Evolutionary conservation across 768 basidiomycete genomes (phyloP).

Genomic region (Boletales sp.): DNA sequence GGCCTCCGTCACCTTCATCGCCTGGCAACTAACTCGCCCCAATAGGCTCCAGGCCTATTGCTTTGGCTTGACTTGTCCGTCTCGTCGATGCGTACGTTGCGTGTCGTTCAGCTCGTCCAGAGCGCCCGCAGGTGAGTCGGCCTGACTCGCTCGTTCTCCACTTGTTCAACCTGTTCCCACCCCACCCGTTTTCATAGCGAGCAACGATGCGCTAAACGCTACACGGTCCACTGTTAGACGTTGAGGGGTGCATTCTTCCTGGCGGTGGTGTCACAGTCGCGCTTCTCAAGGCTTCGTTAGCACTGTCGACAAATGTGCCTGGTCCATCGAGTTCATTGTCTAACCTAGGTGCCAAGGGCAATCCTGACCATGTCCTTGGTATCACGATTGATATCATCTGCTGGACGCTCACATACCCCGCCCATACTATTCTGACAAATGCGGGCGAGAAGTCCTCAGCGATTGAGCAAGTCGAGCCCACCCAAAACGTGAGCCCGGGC

Average conservation of each 20-base stretch:
- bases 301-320: conserved; percentile 56
- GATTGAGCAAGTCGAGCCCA: too few relatives aligned
- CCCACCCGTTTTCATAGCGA: too few relatives aligned
- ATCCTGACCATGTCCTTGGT: conserved; percentile 98
- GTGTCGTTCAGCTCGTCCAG: too few relatives aligned
- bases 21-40: too few relatives aligned
- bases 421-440: conserved; percentile 87
- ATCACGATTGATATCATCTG: conserved; percentile 91
- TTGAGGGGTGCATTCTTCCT: conserved; percentile 97
- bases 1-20: too few relatives aligned
- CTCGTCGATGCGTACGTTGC: too few relatives aligned
- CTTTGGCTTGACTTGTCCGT: too few relatives aligned
- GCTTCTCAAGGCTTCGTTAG: conserved; percentile 78
- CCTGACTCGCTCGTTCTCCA: too few relatives aligned
- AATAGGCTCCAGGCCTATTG: too few relatives aligned
- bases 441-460: conserved; percentile 94
- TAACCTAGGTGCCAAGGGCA: conserved; percentile 59
- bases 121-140: too few relatives aligned
- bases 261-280: conserved; percentile 97
- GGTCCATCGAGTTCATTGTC: conserved; percentile 44
- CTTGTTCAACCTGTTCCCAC: too few relatives aligned
- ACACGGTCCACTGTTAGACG: conserved; percentile 96
- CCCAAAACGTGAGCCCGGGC: too few relatives aligned
- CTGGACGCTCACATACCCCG: conserved; percentile 80
- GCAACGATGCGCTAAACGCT: conserved; percentile 94